A percentile compares a stretch with the other conserved stretches of the same genome.
These are phyloP conservation scores for Macrotyloma uniflorum DNA, from an alignment of 306 rosid genomes.

Conservation along the genomic window DNA sequence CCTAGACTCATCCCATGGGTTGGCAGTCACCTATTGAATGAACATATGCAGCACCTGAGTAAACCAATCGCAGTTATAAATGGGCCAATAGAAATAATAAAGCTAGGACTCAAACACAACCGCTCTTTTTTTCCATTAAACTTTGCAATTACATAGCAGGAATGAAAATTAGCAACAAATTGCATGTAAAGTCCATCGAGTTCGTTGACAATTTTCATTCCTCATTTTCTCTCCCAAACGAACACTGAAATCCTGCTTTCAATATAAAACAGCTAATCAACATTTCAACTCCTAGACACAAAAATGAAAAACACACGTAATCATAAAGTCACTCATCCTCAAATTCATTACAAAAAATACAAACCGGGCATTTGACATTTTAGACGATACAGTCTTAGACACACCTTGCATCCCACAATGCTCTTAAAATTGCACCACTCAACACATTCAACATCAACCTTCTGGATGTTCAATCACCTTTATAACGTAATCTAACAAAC, in stretches of 20 bases:
- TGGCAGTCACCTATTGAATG: conserved; percentile 94
- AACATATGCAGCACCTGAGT: conserved; percentile 89
- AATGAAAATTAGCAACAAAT: not conserved
- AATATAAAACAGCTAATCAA: conserved; percentile 7
- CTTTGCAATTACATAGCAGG: not conserved
- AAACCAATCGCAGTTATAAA: conserved; percentile 76
- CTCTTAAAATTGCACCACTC: not conserved
- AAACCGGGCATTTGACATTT: not conserved
- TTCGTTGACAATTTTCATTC: not conserved
- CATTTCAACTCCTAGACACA: conserved; percentile 28
- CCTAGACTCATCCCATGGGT: conserved; percentile 93
- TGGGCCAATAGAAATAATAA: conserved; percentile 26
- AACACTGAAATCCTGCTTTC: not conserved
- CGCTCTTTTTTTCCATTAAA: not conserved
- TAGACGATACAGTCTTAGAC: not conserved
- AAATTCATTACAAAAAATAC: not conserved
- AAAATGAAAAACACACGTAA: not conserved
- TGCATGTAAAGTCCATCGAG: not conserved
- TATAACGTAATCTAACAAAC: not conserved
- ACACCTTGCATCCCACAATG: not conserved
- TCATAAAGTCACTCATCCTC: conserved; percentile 16
- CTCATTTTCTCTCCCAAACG: conserved; percentile 22
- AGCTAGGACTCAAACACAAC: conserved; percentile 21
- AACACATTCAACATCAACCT: not conserved
- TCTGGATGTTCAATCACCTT: not conserved